Evolutionary conservation across 345 rosid species (phyloP).

Genomic region (Rubroshorea leprosula): DNA sequence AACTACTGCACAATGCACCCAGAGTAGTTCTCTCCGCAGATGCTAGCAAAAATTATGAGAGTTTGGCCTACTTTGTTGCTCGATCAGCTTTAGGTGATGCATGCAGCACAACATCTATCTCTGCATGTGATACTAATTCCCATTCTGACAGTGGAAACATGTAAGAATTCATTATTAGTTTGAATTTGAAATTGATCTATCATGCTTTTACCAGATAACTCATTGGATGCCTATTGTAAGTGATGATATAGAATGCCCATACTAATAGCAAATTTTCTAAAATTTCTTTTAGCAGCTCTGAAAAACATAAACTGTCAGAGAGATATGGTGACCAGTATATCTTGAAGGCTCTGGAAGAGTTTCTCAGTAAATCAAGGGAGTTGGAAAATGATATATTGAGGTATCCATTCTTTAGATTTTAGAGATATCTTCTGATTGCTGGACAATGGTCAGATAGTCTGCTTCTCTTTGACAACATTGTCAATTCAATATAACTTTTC

Average conservation of each 20-base stretch:
- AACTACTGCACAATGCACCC: conserved; percentile 47
- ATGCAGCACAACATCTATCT: conserved; percentile 38
- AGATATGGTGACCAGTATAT: conserved; percentile 45
- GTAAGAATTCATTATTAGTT: conserved; percentile 65
- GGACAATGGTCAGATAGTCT: too few relatives aligned
- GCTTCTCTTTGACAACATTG: too few relatives aligned
- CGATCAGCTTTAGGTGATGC: conserved; percentile 69
- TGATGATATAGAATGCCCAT: neutral
- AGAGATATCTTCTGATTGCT: neutral
- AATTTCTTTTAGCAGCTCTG: conserved; percentile 32
- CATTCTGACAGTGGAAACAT: conserved; percentile 30
- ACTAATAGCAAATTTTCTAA: neutral
- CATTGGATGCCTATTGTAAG: neutral
- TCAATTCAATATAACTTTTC: too few relatives aligned
- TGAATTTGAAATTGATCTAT: too few relatives aligned
- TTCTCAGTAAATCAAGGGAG: conserved; percentile 42
- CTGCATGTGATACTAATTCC: conserved; percentile 24
- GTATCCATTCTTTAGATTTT: conserved; percentile 28
- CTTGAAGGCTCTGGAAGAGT: conserved; percentile 58
- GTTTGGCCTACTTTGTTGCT: conserved; percentile 39
- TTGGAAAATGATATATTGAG: conserved; percentile 57
- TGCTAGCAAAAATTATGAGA: conserved; percentile 47
- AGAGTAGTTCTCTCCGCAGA: conserved; percentile 44
- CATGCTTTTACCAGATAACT: too few relatives aligned
- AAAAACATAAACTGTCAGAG: conserved; percentile 34